Evolutionary conservation across 176 grass and related monocot species (phyloP).

Genomic region (Cymbopogon citratus): DNA sequence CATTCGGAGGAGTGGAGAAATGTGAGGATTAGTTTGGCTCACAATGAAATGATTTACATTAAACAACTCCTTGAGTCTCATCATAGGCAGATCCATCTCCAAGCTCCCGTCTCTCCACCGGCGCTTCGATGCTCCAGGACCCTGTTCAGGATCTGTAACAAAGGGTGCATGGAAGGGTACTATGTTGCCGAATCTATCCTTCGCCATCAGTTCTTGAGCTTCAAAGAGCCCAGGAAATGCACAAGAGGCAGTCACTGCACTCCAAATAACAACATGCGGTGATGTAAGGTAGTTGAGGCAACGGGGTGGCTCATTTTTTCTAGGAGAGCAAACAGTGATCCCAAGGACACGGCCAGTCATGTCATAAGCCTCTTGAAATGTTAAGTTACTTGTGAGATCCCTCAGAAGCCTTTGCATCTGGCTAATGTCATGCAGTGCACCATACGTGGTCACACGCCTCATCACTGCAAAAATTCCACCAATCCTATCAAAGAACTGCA

Average conservation of each 20-base stretch:
- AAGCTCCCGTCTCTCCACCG: constrained; percentile 95
- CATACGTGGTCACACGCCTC: constrained; percentile 71
- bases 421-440: constrained; percentile 90
- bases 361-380: constrained; percentile 99
- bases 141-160: constrained; percentile 39
- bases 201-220: constrained; percentile 95
- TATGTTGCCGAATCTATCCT: constrained; percentile 86
- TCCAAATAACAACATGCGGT: constrained; percentile 97
- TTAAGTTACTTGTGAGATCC: constrained; percentile 93
- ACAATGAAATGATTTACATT: constrained; percentile 99
- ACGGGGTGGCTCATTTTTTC: constrained; percentile 84
- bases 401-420: constrained; percentile 86
- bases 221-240: constrained; percentile 94
- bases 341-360: constrained; percentile 90
- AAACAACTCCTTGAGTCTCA: constrained; percentile 85
- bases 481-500: constrained; percentile 86
- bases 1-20: constrained; percentile 73
- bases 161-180: constrained; percentile 85
- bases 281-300: constrained; percentile 95
- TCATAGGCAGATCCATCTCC: constrained; percentile 94
- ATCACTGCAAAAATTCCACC: constrained; percentile 78
- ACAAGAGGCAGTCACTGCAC: constrained; percentile 93
- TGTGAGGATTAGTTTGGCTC: constrained; percentile 95
- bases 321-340: constrained; percentile 90
- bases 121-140: constrained; percentile 45